phyloP scores from a whole-genome alignment of 331 rosid species.

The Arachis monticola region DNA sequence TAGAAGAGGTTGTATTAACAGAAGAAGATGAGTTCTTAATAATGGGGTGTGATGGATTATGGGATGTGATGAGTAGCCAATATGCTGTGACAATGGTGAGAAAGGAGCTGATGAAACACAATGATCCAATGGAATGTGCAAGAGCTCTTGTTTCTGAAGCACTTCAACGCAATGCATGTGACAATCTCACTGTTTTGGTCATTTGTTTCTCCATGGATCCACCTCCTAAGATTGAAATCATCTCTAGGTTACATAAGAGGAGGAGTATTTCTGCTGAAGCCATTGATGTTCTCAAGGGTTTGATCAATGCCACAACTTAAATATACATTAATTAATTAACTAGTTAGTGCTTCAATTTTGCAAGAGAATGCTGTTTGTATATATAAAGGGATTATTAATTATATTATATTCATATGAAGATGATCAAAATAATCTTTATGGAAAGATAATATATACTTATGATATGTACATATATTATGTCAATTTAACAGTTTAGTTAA shows the following conservation, averaged over 20 bases:
- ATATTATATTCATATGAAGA: no score
- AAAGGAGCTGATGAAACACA: slow-evolving; percentile 55
- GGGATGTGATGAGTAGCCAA: slow-evolving; percentile 70
- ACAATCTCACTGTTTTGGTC: slow-evolving; percentile 53
- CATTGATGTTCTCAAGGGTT: slow-evolving; percentile 60
- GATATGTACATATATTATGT: no score
- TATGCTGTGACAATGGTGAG: slow-evolving; percentile 64
- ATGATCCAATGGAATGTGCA: slow-evolving; percentile 48
- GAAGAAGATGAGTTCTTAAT: slow-evolving; percentile 63
- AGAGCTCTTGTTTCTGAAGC: slow-evolving; percentile 56
- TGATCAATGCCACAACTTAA: slow-evolving; percentile 44
- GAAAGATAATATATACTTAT: no score
- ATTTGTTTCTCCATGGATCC: slow-evolving; percentile 57
- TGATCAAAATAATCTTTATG: no score
- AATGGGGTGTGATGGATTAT: slow-evolving; percentile 60
- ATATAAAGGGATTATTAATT: no score
- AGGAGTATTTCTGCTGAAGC: slow-evolving; percentile 67
- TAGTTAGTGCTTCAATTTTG: no score
- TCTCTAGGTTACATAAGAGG: slow-evolving; percentile 51
- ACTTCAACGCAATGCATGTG: slow-evolving; percentile 55
- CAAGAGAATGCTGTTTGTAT: no score
- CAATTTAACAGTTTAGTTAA: no score
- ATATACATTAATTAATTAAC: background rate
- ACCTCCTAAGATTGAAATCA: slow-evolving; percentile 58
- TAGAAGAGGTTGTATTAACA: slow-evolving; percentile 46